Percentiles rank a stretch among this genome's conserved stretches.
Evolutionary conservation across 805 yeast species (phyloP).

Genomic region (Saccharomycopsis schoenii): DNA sequence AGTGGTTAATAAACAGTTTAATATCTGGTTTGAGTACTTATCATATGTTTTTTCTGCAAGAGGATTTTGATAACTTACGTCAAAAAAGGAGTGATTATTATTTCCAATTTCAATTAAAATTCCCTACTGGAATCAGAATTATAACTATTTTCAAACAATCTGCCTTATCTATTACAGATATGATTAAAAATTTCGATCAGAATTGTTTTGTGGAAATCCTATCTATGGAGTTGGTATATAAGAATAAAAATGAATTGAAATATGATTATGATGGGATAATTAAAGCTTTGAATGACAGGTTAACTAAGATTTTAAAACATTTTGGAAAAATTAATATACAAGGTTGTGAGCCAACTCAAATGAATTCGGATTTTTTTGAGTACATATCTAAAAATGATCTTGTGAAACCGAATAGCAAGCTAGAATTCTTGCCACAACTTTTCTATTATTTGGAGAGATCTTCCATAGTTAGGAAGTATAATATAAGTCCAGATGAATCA

Average conservation of each 20-base stretch:
- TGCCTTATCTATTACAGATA: not conserved
- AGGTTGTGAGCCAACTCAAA: not conserved
- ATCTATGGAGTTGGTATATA: constrained; percentile 27
- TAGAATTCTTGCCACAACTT: constrained; percentile 25
- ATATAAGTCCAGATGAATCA: constrained; percentile 38
- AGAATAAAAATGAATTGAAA: constrained; percentile 22
- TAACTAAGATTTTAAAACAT: constrained; percentile 22
- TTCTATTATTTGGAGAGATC: constrained; percentile 29
- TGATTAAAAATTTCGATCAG: constrained; percentile 25
- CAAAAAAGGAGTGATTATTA: constrained; percentile 20
- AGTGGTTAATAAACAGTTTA: constrained; percentile 26
- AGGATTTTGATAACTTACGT: constrained; percentile 20
- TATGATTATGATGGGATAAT: constrained; percentile 22
- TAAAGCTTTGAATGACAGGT: constrained; percentile 15
- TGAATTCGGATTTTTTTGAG: not conserved
- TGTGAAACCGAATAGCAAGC: constrained; percentile 2
- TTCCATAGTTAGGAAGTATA: constrained; percentile 30
- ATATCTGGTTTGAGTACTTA: constrained; percentile 21
- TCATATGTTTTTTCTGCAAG: constrained; percentile 29
- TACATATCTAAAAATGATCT: constrained; percentile 2
- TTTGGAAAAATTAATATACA: constrained; percentile 4
- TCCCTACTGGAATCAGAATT: not conserved
- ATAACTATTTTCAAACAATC: not conserved
- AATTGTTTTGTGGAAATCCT: constrained; percentile 26
- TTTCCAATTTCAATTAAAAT: constrained; percentile 5